Conservation (phyloP, 805 yeast species). For the Metschnikowia rubicola region DNA sequence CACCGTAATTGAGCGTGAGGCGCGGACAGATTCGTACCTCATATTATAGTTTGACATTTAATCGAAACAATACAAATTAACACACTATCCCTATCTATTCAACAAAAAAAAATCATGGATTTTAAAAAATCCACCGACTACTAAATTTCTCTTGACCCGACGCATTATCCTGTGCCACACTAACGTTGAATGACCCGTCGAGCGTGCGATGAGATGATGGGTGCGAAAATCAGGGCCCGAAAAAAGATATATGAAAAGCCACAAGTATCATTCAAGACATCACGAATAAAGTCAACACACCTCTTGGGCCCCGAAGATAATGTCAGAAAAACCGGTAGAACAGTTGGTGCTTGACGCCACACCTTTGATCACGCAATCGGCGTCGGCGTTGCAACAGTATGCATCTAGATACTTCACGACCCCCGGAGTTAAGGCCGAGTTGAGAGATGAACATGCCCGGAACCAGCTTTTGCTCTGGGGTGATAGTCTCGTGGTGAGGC, state of each 20-base stretch:
- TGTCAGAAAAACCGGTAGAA: constrained; percentile 11
- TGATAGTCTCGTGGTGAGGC: constrained; percentile 64
- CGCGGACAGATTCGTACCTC: too few relatives aligned
- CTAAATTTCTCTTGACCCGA: too few relatives aligned
- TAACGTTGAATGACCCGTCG: not conserved
- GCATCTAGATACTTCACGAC: constrained; percentile 81
- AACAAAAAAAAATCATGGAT: too few relatives aligned
- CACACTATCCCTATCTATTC: too few relatives aligned
- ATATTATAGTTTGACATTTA: too few relatives aligned
- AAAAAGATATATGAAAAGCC: not conserved
- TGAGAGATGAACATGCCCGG: constrained; percentile 82
- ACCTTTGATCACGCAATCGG: constrained; percentile 84
- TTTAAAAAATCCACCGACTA: too few relatives aligned
- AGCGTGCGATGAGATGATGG: constrained; percentile 7
- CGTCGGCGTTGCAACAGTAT: constrained; percentile 63
- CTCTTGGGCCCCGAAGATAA: not conserved
- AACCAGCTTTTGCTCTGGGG: constrained; percentile 79
- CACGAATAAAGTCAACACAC: not conserved
- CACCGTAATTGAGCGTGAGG: too few relatives aligned
- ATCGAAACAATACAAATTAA: too few relatives aligned
- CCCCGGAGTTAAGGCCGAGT: constrained; percentile 85
- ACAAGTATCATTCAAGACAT: too few relatives aligned
- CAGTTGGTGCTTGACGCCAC: constrained; percentile 72
- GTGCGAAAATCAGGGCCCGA: constrained; percentile 7
- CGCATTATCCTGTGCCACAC: not conserved